These are phyloP conservation scores for Pavlovales sp. DNA, from an alignment of 208 protist genomes.

Conservation along the genomic window DNA sequence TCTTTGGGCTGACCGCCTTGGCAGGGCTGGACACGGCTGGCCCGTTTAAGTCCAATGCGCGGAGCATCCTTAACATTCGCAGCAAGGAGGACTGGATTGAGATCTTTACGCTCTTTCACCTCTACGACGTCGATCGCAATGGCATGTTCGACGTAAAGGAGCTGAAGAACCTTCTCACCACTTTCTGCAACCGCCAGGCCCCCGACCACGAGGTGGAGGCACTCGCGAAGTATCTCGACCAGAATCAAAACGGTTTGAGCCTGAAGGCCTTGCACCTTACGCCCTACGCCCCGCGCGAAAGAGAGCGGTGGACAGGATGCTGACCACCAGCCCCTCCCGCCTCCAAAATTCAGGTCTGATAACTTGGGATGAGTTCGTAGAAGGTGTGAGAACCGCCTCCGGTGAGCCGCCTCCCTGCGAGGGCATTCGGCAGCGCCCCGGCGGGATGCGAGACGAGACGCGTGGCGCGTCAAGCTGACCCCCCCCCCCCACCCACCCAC, in stretches of 20 bases:
- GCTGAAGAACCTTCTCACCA: neutral
- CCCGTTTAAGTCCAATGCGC: neutral
- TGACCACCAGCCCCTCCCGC: too few relatives aligned
- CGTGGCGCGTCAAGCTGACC: too few relatives aligned
- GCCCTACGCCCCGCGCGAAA: too few relatives aligned
- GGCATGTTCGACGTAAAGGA: neutral
- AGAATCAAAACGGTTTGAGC: neutral
- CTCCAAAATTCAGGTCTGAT: too few relatives aligned
- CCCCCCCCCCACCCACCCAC: neutral
- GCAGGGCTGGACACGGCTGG: neutral
- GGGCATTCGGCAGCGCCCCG: too few relatives aligned
- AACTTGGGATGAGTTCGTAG: neutral
- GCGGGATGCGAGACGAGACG: too few relatives aligned
- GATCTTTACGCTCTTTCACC: neutral
- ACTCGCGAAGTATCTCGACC: neutral
- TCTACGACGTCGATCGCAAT: neutral
- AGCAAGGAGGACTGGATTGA: neutral
- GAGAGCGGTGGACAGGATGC: too few relatives aligned
- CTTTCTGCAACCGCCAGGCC: neutral
- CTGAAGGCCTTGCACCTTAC: too few relatives aligned
- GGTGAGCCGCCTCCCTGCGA: too few relatives aligned
- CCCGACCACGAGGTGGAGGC: neutral
- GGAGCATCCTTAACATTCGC: neutral
- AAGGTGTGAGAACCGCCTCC: neutral
- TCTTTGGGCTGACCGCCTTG: neutral